Base-by-base conservation (phyloP, 208 protist genomes). In the Herpetomonas muscarum region DNA sequence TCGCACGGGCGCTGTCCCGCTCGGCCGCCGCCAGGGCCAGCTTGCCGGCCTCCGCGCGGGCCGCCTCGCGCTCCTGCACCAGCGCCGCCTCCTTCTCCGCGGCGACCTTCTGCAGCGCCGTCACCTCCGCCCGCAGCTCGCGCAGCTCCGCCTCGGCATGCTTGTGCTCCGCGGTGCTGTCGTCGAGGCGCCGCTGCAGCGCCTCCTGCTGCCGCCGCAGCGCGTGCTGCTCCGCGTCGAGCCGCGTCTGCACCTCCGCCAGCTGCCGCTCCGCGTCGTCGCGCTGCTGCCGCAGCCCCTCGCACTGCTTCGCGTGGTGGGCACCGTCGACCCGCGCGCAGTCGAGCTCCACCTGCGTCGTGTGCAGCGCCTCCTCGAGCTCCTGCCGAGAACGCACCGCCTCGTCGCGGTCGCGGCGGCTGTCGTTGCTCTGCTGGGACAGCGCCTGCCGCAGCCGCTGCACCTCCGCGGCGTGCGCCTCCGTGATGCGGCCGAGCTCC, bases 81-180 rank as follows among this genome's bases (percentile, higher is more conserved):
- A 76, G 41, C 5, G 64, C 37, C 17, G 58, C 65, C 37, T 75
- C 70, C 31, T 84, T 72, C 39, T 72, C 71, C 22, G 66, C 44
- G 53, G 83, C 55, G 13, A 74, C 59, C 2, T 64, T 34, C 51
- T 89, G 71, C 53, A 85, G 49, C 6, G 76, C 71, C 1, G 68
- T 57, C 21, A 85, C 36, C 58, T 89, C 85, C 24, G 70, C 75
- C 0, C 70, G 73, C 28, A 85, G 67, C 60, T 90, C 79, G 2
- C 81, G 81, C 51, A 81, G 56, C 67, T 87, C 81, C 17, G 75
- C 81, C 54, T 87, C 85, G 58, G 34, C 53, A 61, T 81, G 65
- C 28, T 66, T 61, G 45, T 67, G 37, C 55, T 79, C 74, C 50
- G 64, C 64, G 1, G 45, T 28, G 5, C 62, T 56, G 37, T 90